Evolutionary conservation across 495 filamentous ascomycete species (phyloP), one percentile per base, ranked within the genome.

Genomic region (Lophiotrema nucula): DNA sequence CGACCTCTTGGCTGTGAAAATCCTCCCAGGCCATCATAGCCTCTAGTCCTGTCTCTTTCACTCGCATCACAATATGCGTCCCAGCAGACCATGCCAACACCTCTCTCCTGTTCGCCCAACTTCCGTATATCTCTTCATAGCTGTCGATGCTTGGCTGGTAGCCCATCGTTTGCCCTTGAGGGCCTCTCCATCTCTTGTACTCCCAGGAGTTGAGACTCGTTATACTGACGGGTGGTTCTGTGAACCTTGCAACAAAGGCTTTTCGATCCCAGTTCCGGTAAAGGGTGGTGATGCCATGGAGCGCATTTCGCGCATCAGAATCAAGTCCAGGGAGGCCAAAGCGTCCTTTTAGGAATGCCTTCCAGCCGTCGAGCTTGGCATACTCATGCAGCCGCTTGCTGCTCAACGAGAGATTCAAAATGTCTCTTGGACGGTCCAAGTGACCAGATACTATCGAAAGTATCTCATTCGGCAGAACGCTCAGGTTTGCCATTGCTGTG

Each of bases 11-110:
- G 8, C 47, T 31, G 31, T 27, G 26, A 19, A 15, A 27, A 8
- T 44, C 42, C 16, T 55, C 16, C 12, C 56, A 37, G 1, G 49
- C 26, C 10, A 51, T 52, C 53, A 21, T 22, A 11, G 37, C 35
- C 26, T 52, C 53, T 21, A 10, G 24, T 2, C 58, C 62, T 13
- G 47, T 67, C 13, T 60, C 53, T 48, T 73, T 77, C 26, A 68
- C 64, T 28, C 80, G 70, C 42, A 88, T 48, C 15, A 78, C 62
- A 1, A 88, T 54, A 52, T 83, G 77, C 23, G 82, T 76, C 11
- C 80, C 85, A 19, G 84, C 84, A 25, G 83, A 81, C 76, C 83
- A 83, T 1, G 77, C 80, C 12, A 88, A 67, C 0, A 83, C 74
- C 54, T 87, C 83, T 37, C 74, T 76, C 59, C 79, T 70, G 43